Percentiles rank a stretch among this genome's conserved stretches.
These are phyloP conservation scores for Rhododendron griersonianum DNA, from an alignment of 148 eudicot species.

Conservation along the genomic window DNA sequence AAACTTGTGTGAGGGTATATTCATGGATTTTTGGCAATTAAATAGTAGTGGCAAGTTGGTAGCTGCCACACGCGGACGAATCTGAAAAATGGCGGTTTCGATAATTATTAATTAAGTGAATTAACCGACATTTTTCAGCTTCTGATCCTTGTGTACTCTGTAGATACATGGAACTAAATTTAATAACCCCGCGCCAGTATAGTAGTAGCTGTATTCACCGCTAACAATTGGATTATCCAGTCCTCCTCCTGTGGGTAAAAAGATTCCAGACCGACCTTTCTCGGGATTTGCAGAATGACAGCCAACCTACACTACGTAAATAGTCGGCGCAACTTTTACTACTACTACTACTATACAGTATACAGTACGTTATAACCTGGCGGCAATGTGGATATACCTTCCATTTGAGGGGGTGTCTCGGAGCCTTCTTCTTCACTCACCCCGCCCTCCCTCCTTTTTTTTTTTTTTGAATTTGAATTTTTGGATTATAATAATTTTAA, in stretches of 20 bases:
- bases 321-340: constrained; percentile 25
- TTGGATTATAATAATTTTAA: too few relatives aligned
- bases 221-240: background rate
- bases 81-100: background rate
- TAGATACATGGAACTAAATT: background rate
- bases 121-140: background rate
- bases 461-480: too few relatives aligned
- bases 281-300: constrained; percentile 50
- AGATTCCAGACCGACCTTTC: constrained; percentile 32
- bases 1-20: background rate
- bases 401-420: too few relatives aligned
- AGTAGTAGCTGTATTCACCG: background rate
- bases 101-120: background rate
- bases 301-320: constrained; percentile 35
- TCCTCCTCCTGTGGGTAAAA: background rate
- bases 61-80: background rate
- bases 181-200: background rate
- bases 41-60: background rate
- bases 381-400: too few relatives aligned
- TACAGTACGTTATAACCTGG: too few relatives aligned
- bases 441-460: too few relatives aligned
- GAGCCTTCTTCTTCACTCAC: too few relatives aligned
- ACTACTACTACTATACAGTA: background rate
- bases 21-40: background rate
- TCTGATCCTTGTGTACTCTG: background rate